phyloP scores from a whole-genome alignment of 2,329 filamentous ascomycete species.

The Ophiocordyceps camponoti-floridani region DNA sequence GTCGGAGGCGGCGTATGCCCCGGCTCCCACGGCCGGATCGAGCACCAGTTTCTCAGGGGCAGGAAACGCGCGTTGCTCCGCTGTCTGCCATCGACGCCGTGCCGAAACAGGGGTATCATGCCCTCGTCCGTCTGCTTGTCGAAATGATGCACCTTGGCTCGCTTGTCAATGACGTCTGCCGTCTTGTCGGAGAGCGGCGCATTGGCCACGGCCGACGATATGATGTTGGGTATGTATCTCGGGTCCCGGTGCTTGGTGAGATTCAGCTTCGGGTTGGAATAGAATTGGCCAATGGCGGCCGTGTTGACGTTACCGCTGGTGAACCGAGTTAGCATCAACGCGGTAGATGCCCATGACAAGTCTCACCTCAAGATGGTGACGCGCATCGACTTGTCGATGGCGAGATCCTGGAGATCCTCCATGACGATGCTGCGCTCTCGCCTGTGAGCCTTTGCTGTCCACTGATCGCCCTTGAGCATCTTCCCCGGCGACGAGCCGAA shows the following conservation, averaged over 20 bases:
- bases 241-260: constrained; percentile 82
- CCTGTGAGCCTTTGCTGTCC: constrained; percentile 93
- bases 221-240: constrained; percentile 89
- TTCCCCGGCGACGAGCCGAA: constrained; percentile 46
- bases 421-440: constrained; percentile 72
- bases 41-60: constrained; percentile 89
- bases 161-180: constrained; percentile 81
- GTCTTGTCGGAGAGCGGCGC: constrained; percentile 73
- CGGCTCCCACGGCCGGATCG: constrained; percentile 69
- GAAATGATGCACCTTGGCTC: constrained; percentile 65
- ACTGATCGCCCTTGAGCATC: constrained; percentile 86
- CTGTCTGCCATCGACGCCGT: constrained; percentile 75
- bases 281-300: constrained; percentile 85
- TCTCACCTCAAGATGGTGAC: constrained; percentile 65
- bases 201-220: constrained; percentile 90
- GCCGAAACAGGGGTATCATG: constrained; percentile 85
- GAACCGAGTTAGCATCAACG: background rate
- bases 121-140: constrained; percentile 73
- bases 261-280: constrained; percentile 66
- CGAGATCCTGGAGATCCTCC: constrained; percentile 81
- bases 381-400: constrained; percentile 79
- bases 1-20: constrained; percentile 56
- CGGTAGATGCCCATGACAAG: background rate
- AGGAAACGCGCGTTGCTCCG: constrained; percentile 84
- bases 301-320: constrained; percentile 79